A percentile compares a stretch with the other conserved stretches of the same genome.
These are phyloP conservation scores for Ophiostoma fasciatum DNA, from an alignment of 2,329 filamentous ascomycete species.

Conservation along the genomic window DNA sequence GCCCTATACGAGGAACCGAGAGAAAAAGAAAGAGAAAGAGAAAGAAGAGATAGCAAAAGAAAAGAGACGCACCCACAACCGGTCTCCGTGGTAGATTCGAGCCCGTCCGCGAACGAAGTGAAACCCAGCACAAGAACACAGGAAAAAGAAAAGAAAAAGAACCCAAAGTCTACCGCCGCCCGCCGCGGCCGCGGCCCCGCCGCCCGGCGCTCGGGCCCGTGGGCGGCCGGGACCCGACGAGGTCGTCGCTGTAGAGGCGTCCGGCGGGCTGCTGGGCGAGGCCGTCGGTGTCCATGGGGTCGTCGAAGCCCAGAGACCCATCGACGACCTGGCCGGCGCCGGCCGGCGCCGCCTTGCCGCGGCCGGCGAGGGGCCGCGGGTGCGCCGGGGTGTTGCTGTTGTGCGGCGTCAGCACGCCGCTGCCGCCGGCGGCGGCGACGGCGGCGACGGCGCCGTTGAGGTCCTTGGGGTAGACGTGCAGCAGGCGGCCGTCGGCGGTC, in stretches of 20 bases:
- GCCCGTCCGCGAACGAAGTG: no score
- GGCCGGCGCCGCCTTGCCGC: conserved; percentile 14
- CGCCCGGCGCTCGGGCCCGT: no score
- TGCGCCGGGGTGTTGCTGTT: conserved; percentile 11
- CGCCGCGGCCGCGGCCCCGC: conserved; percentile 4
- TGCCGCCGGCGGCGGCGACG: conserved; percentile 1
- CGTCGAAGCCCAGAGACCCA: conserved; percentile 38
- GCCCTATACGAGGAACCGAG: no score
- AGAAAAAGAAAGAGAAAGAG: not conserved
- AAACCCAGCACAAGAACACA: not conserved
- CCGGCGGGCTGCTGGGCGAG: conserved; percentile 7
- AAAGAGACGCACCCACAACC: not conserved
- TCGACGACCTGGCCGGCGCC: conserved; percentile 32
- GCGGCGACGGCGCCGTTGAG: conserved; percentile 16
- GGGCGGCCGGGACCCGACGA: conserved; percentile 6
- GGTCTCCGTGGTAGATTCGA: no score
- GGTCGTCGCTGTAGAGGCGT: conserved; percentile 36
- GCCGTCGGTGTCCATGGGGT: conserved; percentile 27
- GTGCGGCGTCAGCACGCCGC: conserved; percentile 2
- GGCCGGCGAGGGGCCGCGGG: conserved; percentile 18
- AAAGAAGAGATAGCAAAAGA: not conserved
- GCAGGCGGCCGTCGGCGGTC: conserved; percentile 59
- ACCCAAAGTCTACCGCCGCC: not conserved
- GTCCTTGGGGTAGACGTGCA: conserved; percentile 57
- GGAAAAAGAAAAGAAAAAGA: not conserved